phyloP scores from a whole-genome alignment of 768 basidiomycete genomes.

The Amylocystis lapponica region DNA sequence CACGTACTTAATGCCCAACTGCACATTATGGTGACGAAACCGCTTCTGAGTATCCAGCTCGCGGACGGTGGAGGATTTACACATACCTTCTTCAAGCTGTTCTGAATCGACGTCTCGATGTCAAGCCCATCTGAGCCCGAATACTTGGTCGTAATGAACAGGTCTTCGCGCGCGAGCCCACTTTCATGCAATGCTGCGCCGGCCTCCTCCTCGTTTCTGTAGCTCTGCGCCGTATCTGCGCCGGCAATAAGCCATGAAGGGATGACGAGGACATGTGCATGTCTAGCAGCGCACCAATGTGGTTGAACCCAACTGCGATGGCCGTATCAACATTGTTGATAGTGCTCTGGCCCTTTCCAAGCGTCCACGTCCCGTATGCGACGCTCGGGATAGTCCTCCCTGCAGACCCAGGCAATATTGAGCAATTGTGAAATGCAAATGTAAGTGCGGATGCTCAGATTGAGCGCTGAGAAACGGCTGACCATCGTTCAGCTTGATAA shows the following conservation, averaged over 20 bases:
- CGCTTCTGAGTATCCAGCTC: background rate
- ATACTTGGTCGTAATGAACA: slow-evolving; percentile 66
- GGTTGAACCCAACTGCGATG: slow-evolving; percentile 53
- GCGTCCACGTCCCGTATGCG: slow-evolving; percentile 61
- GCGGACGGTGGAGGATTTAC: background rate
- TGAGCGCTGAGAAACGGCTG: slow-evolving; percentile 6
- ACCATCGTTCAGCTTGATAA: slow-evolving; percentile 59
- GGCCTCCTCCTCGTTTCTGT: slow-evolving; percentile 55
- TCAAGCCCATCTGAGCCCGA: slow-evolving; percentile 46
- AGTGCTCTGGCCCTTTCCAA: slow-evolving; percentile 50
- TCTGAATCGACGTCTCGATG: slow-evolving; percentile 48
- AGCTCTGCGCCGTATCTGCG: slow-evolving; percentile 55
- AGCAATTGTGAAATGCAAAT: background rate
- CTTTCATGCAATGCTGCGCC: slow-evolving; percentile 45
- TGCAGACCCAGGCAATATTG: slow-evolving; percentile 14
- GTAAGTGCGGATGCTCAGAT: background rate
- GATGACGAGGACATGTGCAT: background rate
- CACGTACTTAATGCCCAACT: slow-evolving; percentile 62
- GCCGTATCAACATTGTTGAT: slow-evolving; percentile 57
- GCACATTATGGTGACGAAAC: background rate
- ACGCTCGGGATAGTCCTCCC: slow-evolving; percentile 44
- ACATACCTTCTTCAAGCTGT: slow-evolving; percentile 52
- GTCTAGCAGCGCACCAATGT: slow-evolving; percentile 42
- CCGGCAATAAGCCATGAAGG: background rate
- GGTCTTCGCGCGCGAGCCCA: slow-evolving; percentile 46